Evolutionary conservation across 2,329 filamentous ascomycete genomes (phyloP).

Genomic region (Nigrospora oryzae): DNA sequence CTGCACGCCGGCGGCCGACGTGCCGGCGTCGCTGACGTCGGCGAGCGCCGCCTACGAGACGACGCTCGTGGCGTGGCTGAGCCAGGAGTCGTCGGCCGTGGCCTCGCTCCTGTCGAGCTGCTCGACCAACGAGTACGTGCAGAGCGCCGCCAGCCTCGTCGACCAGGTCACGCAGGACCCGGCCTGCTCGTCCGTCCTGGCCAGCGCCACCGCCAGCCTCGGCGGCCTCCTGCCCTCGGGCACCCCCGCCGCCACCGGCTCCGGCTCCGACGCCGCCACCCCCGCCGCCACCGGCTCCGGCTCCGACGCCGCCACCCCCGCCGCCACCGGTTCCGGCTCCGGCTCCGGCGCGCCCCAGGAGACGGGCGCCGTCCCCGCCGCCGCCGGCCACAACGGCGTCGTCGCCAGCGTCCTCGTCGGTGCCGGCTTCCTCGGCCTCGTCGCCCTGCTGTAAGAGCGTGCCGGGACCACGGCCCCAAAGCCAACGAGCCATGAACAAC

Average conservation of each 20-base stretch:
- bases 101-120: neutral
- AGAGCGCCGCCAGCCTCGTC: neutral
- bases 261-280: too few species aligned
- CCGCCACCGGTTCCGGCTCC: neutral
- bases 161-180: conserved; percentile 1
- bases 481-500: too few species aligned
- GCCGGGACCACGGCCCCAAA: too few species aligned
- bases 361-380: neutral
- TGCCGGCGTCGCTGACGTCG: neutral
- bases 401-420: neutral
- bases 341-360: neutral
- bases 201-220: neutral
- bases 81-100: neutral
- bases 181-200: neutral
- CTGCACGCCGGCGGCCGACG: neutral
- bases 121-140: neutral
- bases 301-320: neutral
- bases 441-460: neutral
- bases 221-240: neutral
- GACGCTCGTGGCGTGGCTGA: neutral
- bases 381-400: neutral
- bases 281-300: neutral
- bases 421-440: neutral
- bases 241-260: neutral
- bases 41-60: neutral